A percentile compares a stretch with the other conserved stretches of the same genome.
Conservation (phyloP, 495 filamentous ascomycete species). For the Cudoniella acicularis region DNA sequence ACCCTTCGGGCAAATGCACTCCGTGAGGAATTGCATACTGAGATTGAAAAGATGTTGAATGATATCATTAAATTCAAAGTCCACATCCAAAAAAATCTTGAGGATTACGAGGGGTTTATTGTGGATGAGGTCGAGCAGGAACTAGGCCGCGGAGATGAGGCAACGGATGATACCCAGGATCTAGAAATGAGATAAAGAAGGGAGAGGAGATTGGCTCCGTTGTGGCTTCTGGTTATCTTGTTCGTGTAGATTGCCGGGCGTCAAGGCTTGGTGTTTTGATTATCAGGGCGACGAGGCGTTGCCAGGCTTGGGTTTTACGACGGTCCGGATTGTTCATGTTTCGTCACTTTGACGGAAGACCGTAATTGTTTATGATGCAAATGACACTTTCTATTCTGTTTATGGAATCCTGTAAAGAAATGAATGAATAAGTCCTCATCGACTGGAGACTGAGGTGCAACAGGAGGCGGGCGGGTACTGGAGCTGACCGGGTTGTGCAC, state of each 20-base stretch:
- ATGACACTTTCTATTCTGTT: no score
- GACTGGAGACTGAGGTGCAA: no score
- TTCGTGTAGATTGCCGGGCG: neutral
- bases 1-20: conserved; percentile 77
- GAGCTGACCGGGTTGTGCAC: no score
- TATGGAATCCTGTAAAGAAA: no score
- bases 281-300: conserved; percentile 1
- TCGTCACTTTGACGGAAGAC: no score
- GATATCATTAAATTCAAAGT: conserved; percentile 99
- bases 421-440: no score
- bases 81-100: conserved; percentile 85
- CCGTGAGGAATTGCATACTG: conserved; percentile 90
- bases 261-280: neutral
- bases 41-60: conserved; percentile 92
- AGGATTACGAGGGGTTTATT: conserved; percentile 90
- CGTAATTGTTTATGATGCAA: conserved; percentile 1
- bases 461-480: no score
- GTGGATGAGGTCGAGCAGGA: conserved; percentile 88
- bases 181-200: conserved; percentile 14
- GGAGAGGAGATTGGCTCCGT: neutral
- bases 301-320: neutral
- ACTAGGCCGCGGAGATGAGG: conserved; percentile 54
- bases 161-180: conserved; percentile 34
- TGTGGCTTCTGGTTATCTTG: neutral
- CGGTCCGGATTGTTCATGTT: neutral